Evolutionary conservation across 148 eudicot species (phyloP).

Genomic region (Fagopyrum homotropicum): DNA sequence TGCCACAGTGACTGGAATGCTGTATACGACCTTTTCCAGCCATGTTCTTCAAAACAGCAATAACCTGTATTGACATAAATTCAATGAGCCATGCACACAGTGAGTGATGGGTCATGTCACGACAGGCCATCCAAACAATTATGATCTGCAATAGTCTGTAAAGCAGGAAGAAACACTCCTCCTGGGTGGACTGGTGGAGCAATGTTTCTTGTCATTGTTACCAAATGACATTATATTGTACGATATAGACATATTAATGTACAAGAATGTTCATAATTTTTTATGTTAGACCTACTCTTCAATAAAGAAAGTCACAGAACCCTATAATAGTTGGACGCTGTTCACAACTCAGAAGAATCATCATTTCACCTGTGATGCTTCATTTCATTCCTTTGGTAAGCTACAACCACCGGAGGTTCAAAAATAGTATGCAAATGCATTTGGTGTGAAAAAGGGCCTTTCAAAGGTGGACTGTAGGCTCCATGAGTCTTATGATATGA

Average conservation of each 20-base stretch:
- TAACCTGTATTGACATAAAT: constrained; percentile 44
- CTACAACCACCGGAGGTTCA: not conserved
- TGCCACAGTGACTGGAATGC: constrained; percentile 28
- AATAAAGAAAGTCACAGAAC: not conserved
- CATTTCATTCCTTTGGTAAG: not conserved
- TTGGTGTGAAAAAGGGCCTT: not conserved
- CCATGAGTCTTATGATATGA: not conserved
- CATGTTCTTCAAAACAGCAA: constrained; percentile 65
- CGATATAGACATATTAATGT: not conserved
- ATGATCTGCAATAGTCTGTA: not conserved
- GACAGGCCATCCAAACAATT: constrained; percentile 1
- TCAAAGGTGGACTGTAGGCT: not conserved
- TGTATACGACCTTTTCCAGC: constrained; percentile 34
- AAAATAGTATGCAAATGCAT: not conserved
- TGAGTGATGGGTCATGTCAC: not conserved
- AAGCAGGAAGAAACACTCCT: not conserved
- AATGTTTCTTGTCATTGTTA: constrained; percentile 1
- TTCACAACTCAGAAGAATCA: not conserved
- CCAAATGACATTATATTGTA: not conserved
- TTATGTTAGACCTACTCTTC: not conserved
- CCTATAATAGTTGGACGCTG: not conserved
- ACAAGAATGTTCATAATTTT: not conserved
- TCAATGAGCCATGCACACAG: constrained; percentile 14
- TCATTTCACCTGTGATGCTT: not conserved
- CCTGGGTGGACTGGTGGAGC: not conserved